Evolutionary conservation across 2,329 filamentous ascomycete species (phyloP).

Genomic region (Botrytis elliptica): DNA sequence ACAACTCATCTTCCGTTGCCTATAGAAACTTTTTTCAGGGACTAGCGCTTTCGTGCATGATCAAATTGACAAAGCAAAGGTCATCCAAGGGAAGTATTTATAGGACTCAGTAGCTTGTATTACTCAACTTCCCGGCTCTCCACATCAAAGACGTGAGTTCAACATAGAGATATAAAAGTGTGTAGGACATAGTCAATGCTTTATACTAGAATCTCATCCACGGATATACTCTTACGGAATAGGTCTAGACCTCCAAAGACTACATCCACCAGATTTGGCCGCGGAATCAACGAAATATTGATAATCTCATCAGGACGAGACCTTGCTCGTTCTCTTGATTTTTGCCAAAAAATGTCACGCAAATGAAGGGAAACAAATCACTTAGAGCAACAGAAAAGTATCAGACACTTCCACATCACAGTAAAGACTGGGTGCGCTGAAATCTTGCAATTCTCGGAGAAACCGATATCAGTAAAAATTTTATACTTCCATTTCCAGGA

Average conservation of each 20-base stretch:
- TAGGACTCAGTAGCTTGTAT: background rate
- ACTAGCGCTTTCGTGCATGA: background rate
- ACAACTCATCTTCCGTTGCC: background rate
- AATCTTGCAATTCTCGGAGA: too few relatives aligned
- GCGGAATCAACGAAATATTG: background rate
- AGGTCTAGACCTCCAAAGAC: background rate
- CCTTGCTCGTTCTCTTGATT: background rate
- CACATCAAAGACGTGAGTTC: background rate
- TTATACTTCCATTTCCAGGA: background rate
- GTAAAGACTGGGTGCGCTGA: background rate
- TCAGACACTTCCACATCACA: background rate
- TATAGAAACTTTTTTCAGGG: background rate
- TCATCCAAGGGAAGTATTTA: background rate
- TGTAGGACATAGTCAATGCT: background rate
- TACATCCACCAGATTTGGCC: background rate
- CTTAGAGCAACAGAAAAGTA: background rate
- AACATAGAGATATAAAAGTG: background rate
- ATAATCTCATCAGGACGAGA: background rate
- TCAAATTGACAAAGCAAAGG: background rate
- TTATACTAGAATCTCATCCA: background rate
- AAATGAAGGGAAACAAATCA: rapidly evolving
- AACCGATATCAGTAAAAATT: background rate
- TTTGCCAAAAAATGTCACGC: too few relatives aligned
- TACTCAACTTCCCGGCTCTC: background rate
- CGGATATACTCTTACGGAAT: background rate